These are phyloP conservation scores for Pelargonium citronellum DNA, from an alignment of 441 rosid species.

Conservation along the genomic window DNA sequence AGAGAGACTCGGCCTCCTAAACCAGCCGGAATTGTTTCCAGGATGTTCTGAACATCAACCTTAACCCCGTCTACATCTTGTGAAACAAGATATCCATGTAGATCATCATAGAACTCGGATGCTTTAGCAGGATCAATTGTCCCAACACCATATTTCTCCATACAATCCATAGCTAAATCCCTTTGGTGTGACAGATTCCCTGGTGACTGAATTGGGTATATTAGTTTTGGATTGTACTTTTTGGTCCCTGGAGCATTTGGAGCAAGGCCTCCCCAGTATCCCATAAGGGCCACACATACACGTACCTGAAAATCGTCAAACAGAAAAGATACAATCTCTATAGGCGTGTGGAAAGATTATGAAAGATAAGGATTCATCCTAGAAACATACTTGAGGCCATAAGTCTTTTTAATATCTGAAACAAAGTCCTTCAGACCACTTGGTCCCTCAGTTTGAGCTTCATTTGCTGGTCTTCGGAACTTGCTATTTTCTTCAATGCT, in stretches of 20 bases:
- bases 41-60: constrained; percentile 56
- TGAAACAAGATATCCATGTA: constrained; percentile 43
- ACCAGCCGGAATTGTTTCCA: constrained; percentile 41
- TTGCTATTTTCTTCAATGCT: constrained; percentile 37
- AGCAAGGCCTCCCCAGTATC: constrained; percentile 50
- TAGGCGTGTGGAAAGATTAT: neutral
- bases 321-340: constrained; percentile 11
- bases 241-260: constrained; percentile 34
- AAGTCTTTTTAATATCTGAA: constrained; percentile 36
- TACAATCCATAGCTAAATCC: constrained; percentile 38
- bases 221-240: constrained; percentile 37
- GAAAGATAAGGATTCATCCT: neutral
- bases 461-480: constrained; percentile 28
- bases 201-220: constrained; percentile 36
- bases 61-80: constrained; percentile 51
- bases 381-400: constrained; percentile 39
- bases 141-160: constrained; percentile 49
- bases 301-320: constrained; percentile 28
- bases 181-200: constrained; percentile 40
- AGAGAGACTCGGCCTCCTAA: constrained; percentile 45
- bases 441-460: constrained; percentile 23
- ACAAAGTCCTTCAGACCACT: constrained; percentile 42
- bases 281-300: constrained; percentile 40
- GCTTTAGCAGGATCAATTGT: constrained; percentile 39
- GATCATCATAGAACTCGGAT: constrained; percentile 49